Base-by-base conservation (phyloP, 2,329 filamentous ascomycete genomes). In the Arthrinium phaeospermum region DNA sequence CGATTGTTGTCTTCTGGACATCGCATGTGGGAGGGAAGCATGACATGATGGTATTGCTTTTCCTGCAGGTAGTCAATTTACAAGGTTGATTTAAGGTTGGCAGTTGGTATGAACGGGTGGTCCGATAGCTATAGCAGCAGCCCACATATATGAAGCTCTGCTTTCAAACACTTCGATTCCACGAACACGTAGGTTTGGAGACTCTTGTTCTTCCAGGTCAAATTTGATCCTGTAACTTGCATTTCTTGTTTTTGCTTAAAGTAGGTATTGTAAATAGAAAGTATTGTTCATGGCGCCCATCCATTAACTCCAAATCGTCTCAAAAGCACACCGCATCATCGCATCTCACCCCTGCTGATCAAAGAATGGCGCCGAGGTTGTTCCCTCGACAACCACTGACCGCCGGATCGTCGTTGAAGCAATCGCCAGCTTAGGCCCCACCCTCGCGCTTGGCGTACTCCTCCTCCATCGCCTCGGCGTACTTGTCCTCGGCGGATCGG, bases 361-460 rank as follows among this genome's bases (percentile, higher is more conserved):
- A 5, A 19, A 34, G 4, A 19, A 57, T 57, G 30, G 13, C 51
- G 10, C 24, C 51, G 37, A 57, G 27, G 27, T 61, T 10, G 45
- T 47, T 47, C 45, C 45, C 45, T 19, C 5, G 45, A 7, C 16
- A 47, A 47, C 44, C 45, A 47, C 45, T 47, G 45, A 47, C 45
- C 45, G 46, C 22, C 46, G 19, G 8, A 41, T 41, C 27, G 27
- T 30, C 27, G 27, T 30, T 64, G 19, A 37, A 16, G 27, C 3
- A 41, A n/a, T n/a, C 34, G 4, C 19, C 34, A 37, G 12, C 19
- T 86, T 77, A 91, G 74, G 90, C 89, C 75, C 89, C 89, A 45
- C 89, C 89, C 82, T 91, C 89, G 44, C 89, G 84, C 82, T 91
- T 91, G 73, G 89, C 89, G 76, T 91, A 91, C 78, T 91, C 89